phyloP scores from a whole-genome alignment of 2,329 filamentous ascomycete species.

The Aspergillus spinulosporus region DNA sequence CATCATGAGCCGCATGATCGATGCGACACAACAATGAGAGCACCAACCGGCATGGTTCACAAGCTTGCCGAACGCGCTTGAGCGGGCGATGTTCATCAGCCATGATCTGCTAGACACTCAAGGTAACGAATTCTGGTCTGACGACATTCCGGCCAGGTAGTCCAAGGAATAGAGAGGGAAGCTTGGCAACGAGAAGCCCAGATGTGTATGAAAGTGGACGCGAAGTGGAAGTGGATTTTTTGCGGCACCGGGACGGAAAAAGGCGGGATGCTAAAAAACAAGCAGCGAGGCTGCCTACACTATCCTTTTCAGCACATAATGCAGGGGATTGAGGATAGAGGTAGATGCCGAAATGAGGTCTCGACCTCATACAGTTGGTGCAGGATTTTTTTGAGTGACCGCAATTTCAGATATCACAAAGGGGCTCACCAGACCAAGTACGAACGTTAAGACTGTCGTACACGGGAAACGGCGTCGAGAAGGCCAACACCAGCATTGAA shows the following conservation, averaged over 20 bases:
- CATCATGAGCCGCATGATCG: constrained; percentile 5
- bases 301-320: background rate
- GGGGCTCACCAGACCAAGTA: background rate
- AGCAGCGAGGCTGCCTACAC: background rate
- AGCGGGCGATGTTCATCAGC: constrained; percentile 25
- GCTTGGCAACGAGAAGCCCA: background rate
- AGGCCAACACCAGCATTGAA: background rate
- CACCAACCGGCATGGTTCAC: constrained; percentile 45
- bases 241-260: constrained; percentile 2
- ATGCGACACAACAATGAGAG: background rate
- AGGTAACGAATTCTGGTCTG: background rate
- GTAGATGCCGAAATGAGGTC: too few relatives aligned
- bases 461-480: constrained; percentile 2
- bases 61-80: constrained; percentile 44
- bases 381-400: background rate
- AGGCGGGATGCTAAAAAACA: constrained; percentile 2
- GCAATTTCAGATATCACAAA: background rate
- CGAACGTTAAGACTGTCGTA: background rate
- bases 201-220: background rate
- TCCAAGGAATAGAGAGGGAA: background rate
- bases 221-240: background rate
- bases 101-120: background rate
- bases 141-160: background rate
- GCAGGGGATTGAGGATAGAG: too few relatives aligned
- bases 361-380: too few relatives aligned